Conservation (phyloP, 371 early-diverging fungal species). For the Mortierella sp. region DNA sequence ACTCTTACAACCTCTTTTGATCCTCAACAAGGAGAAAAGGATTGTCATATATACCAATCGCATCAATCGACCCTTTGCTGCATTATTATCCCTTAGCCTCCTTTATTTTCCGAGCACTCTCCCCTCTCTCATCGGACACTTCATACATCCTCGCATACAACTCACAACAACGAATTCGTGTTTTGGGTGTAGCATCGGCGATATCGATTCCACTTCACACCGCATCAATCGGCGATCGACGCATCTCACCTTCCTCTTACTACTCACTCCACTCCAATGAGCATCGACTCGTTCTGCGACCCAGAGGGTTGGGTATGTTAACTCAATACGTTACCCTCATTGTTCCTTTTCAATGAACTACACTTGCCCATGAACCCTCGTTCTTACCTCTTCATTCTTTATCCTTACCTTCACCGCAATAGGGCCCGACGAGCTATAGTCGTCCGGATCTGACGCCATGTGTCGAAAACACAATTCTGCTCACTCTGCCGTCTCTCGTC, state of each 20-base stretch:
- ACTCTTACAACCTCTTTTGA: too few relatives aligned
- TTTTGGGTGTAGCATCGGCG: neutral
- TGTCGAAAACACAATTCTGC: conserved; percentile 22
- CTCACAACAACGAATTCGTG: too few relatives aligned
- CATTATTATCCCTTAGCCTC: too few relatives aligned
- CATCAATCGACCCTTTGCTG: too few relatives aligned
- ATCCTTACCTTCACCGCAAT: neutral
- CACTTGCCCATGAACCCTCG: neutral
- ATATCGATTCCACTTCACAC: neutral
- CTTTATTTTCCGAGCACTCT: too few relatives aligned
- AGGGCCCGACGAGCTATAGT: conserved; percentile 17
- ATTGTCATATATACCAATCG: too few relatives aligned
- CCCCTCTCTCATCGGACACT: too few relatives aligned
- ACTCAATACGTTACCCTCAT: neutral
- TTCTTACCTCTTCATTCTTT: neutral
- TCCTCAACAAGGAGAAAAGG: too few relatives aligned
- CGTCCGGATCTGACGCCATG: conserved; percentile 18
- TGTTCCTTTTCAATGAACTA: neutral
- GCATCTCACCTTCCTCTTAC: neutral
- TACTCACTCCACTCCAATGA: neutral
- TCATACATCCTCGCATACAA: too few relatives aligned
- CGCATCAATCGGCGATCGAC: neutral
- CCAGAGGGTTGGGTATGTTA: conserved; percentile 18
- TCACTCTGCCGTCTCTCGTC: conserved; percentile 15
- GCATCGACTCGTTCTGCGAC: conserved; percentile 14